phyloP scores from a whole-genome alignment of 148 eudicot species.

The Amaranthus palmeri region DNA sequence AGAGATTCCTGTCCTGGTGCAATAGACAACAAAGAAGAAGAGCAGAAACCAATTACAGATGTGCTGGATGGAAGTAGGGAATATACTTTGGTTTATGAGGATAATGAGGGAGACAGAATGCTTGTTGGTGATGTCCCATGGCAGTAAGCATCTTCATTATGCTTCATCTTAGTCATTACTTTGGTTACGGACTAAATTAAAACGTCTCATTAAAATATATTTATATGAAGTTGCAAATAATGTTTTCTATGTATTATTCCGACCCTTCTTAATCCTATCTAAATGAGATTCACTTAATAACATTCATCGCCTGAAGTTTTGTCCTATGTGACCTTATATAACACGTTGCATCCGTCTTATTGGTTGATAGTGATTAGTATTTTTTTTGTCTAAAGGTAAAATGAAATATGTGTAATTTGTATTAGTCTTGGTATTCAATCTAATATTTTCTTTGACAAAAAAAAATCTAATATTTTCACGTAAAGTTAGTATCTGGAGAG shows the following conservation, averaged over 20 bases:
- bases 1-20: slow-evolving; percentile 42
- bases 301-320: too few species aligned
- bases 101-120: slow-evolving; percentile 97
- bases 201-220: too few species aligned
- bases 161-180: slow-evolving; percentile 2
- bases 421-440: too few species aligned
- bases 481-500: too few species aligned
- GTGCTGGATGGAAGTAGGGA: slow-evolving; percentile 83
- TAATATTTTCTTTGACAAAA: too few species aligned
- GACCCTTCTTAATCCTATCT: too few species aligned
- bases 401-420: slow-evolving; percentile 22
- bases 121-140: slow-evolving; percentile 99
- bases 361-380: slow-evolving; percentile 20
- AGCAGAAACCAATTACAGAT: slow-evolving; percentile 48
- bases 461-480: too few species aligned
- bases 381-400: slow-evolving; percentile 17
- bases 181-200: background rate
- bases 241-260: too few species aligned
- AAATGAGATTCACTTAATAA: too few species aligned
- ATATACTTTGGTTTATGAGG: slow-evolving; percentile 97
- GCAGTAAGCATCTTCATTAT: slow-evolving; percentile 71
- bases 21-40: slow-evolving; percentile 37
- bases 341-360: slow-evolving; percentile 6
- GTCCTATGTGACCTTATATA: background rate
- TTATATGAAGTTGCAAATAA: too few species aligned